A percentile compares a stretch with the other conserved stretches of the same genome.
phyloP scores from a whole-genome alignment of 2,329 filamentous ascomycete genomes.

The Paramyrothecium roridum region DNA sequence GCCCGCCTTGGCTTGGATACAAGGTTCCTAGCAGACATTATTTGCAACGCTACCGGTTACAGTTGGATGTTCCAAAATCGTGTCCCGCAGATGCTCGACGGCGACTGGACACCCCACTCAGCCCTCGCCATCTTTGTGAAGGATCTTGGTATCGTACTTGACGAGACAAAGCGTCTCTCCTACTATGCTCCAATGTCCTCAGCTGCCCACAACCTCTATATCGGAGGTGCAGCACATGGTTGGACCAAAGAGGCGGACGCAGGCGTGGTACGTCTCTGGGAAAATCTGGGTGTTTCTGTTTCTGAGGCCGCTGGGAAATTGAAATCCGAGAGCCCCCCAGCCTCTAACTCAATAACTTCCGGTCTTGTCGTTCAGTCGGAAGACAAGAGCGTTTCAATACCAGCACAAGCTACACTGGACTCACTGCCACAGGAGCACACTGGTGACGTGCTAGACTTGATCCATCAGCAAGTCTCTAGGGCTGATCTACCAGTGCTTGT shows the following conservation, averaged over 20 bases:
- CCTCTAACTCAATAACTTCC: too few relatives aligned
- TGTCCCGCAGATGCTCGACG: conserved; percentile 29
- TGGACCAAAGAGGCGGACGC: conserved; percentile 29
- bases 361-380: neutral
- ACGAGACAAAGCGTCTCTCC: conserved; percentile 24
- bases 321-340: too few relatives aligned
- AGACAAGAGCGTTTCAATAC: conserved; percentile 1
- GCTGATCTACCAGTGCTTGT: conserved; percentile 29
- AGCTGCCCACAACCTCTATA: conserved; percentile 25
- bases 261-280: conserved; percentile 35
- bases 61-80: conserved; percentile 35
- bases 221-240: conserved; percentile 26
- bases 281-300: conserved; percentile 15
- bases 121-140: conserved; percentile 31
- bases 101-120: conserved; percentile 29
- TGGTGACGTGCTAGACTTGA: conserved; percentile 14
- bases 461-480: conserved; percentile 11
- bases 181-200: conserved; percentile 24
- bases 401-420: conserved; percentile 15
- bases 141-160: conserved; percentile 27
- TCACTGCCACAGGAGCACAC: conserved; percentile 16
- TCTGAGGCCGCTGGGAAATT: too few relatives aligned
- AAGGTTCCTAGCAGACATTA: conserved; percentile 12
- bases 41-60: conserved; percentile 33
- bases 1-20: conserved; percentile 51